A percentile compares a stretch with the other conserved stretches of the same genome.
These are phyloP conservation scores for Fusarium agapanthi DNA, from an alignment of 2,329 filamentous ascomycete species.

Conservation along the genomic window DNA sequence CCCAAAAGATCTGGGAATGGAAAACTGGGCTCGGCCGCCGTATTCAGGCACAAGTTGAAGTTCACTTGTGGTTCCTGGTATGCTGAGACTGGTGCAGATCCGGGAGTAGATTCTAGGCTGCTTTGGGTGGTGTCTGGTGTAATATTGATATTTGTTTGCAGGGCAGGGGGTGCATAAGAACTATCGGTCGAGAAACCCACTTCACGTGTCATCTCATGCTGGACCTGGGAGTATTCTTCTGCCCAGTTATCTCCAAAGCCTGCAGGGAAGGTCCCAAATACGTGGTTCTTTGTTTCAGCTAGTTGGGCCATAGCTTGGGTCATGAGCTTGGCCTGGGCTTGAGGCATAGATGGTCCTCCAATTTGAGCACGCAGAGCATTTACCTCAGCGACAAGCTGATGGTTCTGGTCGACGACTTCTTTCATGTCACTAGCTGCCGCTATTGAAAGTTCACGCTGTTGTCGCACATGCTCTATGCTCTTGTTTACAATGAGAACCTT, in stretches of 20 bases:
- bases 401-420: neutral
- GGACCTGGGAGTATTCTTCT: neutral
- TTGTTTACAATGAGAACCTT: conserved; percentile 21
- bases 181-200: neutral
- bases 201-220: neutral
- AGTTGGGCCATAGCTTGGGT: conserved; percentile 15
- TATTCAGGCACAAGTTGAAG: neutral
- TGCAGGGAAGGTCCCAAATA: conserved; percentile 2
- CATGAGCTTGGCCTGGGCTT: neutral
- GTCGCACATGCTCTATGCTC: conserved; percentile 7
- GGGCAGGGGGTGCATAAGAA: neutral
- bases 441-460: neutral
- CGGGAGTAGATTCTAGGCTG: neutral
- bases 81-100: neutral
- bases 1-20: neutral
- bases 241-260: conserved; percentile 13
- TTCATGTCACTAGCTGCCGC: neutral
- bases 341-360: neutral
- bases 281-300: conserved; percentile 1
- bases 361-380: conserved; percentile 10
- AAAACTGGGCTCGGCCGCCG: neutral
- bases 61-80: neutral
- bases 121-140: neutral
- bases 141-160: neutral
- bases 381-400: neutral